phyloP scores from a whole-genome alignment of 495 filamentous ascomycete species.

The Recurvomyces mirabilis region DNA sequence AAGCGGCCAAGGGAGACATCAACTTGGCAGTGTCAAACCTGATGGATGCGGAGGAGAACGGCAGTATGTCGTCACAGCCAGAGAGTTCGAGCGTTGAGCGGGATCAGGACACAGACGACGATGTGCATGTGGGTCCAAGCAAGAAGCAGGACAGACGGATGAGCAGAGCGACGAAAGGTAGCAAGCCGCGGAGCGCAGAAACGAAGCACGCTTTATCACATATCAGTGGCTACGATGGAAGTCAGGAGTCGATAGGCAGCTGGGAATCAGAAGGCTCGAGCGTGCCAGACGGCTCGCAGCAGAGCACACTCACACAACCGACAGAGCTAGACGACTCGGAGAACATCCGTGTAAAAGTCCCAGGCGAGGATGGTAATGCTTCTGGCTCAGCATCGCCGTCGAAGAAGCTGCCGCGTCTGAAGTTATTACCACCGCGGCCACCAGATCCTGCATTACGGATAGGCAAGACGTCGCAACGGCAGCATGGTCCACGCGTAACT shows the following conservation, averaged over 20 bases:
- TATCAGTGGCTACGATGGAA: conserved; percentile 13
- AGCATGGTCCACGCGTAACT: conserved; percentile 22
- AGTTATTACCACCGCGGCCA: conserved; percentile 19
- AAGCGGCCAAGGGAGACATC: conserved; percentile 50
- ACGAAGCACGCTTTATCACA: conserved; percentile 13
- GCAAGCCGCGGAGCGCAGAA: conserved; percentile 9
- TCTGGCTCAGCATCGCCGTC: conserved; percentile 3
- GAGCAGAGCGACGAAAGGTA: conserved; percentile 24
- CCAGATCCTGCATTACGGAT: conserved; percentile 8
- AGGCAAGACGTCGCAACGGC: conserved; percentile 19
- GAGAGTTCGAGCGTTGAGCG: conserved; percentile 38
- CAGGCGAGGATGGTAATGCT: not conserved
- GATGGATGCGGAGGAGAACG: conserved; percentile 39
- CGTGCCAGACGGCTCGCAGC: conserved; percentile 9
- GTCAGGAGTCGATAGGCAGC: conserved; percentile 21
- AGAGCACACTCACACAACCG: conserved; percentile 5
- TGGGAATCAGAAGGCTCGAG: conserved; percentile 18
- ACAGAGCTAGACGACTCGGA: conserved; percentile 5
- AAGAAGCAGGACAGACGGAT: conserved; percentile 39
- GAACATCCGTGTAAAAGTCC: not conserved
- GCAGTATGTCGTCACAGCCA: conserved; percentile 29
- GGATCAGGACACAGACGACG: conserved; percentile 38
- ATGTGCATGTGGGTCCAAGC: conserved; percentile 33
- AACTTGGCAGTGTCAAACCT: conserved; percentile 48
- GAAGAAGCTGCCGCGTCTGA: conserved; percentile 11